Percentiles rank a stretch among this genome's conserved stretches.
These are phyloP conservation scores for Jaminaea rosea DNA, from an alignment of 1,284 basidiomycete species.

Conservation along the genomic window DNA sequence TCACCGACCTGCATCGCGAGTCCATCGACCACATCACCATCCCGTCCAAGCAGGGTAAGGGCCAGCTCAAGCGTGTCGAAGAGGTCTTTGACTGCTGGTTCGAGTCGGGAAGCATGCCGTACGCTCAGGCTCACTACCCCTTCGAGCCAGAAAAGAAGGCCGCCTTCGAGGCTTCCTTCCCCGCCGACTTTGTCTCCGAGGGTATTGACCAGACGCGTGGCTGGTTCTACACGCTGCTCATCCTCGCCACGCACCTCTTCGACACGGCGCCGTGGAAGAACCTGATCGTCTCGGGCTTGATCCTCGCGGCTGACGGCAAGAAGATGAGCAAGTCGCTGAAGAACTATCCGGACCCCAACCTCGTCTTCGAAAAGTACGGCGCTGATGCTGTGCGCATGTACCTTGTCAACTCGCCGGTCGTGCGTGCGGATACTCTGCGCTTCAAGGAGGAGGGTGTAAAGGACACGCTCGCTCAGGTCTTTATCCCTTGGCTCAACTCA, in stretches of 20 bases:
- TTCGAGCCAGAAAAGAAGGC: constrained; percentile 98
- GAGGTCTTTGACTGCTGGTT: constrained; percentile 99
- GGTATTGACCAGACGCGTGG: constrained; percentile 67
- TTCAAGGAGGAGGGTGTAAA: constrained; percentile 98
- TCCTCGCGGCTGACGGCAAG: constrained; percentile 94
- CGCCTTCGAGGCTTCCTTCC: constrained; percentile 67
- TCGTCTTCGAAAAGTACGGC: constrained; percentile 83
- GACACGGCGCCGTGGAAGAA: constrained; percentile 96
- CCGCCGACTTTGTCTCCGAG: constrained; percentile 96
- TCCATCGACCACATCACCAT: constrained; percentile 94
- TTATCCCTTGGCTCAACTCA: constrained; percentile 97
- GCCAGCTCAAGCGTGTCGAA: constrained; percentile 73
- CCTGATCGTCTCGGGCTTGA: constrained; percentile 88
- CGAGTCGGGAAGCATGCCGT: constrained; percentile 99
- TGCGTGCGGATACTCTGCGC: constrained; percentile 90
- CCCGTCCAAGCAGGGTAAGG: constrained; percentile 83
- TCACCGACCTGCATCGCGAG: constrained; percentile 90
- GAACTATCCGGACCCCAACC: constrained; percentile 95
- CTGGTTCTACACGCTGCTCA: constrained; percentile 98
- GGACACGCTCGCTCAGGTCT: constrained; percentile 86
- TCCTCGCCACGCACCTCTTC: constrained; percentile 89
- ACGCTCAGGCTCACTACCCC: constrained; percentile 93
- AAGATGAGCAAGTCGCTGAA: constrained; percentile 99
- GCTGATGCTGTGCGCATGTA: constrained; percentile 96
- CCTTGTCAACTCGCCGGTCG: constrained; percentile 97